Conservation (phyloP, 345 rosid species). For the Brassica cretica region DNA sequence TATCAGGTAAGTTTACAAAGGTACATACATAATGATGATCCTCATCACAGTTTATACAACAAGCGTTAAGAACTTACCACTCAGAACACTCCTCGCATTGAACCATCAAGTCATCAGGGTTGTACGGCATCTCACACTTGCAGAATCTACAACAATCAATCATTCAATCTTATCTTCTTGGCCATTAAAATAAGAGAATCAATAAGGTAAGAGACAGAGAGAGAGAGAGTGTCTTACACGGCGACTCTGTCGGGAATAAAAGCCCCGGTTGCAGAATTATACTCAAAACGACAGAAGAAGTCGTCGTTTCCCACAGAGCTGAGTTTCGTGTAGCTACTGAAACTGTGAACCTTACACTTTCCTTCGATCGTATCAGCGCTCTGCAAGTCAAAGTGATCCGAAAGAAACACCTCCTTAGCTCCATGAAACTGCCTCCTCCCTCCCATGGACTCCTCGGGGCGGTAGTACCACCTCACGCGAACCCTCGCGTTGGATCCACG, state of each 20-base stretch:
- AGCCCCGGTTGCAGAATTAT: slow-evolving; percentile 80
- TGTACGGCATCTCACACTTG: slow-evolving; percentile 99
- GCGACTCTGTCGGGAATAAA: slow-evolving; percentile 92
- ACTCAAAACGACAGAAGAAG: slow-evolving; percentile 98
- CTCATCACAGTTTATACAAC: background rate
- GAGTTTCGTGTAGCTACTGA: slow-evolving; percentile 82
- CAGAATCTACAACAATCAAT: slow-evolving; percentile 61
- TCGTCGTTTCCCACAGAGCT: slow-evolving; percentile 93
- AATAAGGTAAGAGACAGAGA: background rate
- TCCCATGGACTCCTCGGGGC: slow-evolving; percentile 97
- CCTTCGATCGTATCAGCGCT: slow-evolving; percentile 92
- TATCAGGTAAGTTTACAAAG: background rate
- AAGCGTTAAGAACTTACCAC: slow-evolving; percentile 54
- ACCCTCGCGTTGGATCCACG: slow-evolving; percentile 78
- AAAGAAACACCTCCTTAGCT: slow-evolving; percentile 88
- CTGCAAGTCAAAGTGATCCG: slow-evolving; percentile 83
- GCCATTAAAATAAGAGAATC: background rate
- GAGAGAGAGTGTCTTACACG: slow-evolving; percentile 56
- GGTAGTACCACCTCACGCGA: slow-evolving; percentile 89
- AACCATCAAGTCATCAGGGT: slow-evolving; percentile 96
- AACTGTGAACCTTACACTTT: slow-evolving; percentile 89
- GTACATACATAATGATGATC: background rate
- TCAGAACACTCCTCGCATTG: slow-evolving; percentile 94
- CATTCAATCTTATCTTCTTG: background rate
- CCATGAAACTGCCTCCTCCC: slow-evolving; percentile 96